A percentile compares a stretch with the other conserved stretches of the same genome.
Conservation (phyloP, 2,329 filamentous ascomycete species). For the Tolypocladium amazonense region DNA sequence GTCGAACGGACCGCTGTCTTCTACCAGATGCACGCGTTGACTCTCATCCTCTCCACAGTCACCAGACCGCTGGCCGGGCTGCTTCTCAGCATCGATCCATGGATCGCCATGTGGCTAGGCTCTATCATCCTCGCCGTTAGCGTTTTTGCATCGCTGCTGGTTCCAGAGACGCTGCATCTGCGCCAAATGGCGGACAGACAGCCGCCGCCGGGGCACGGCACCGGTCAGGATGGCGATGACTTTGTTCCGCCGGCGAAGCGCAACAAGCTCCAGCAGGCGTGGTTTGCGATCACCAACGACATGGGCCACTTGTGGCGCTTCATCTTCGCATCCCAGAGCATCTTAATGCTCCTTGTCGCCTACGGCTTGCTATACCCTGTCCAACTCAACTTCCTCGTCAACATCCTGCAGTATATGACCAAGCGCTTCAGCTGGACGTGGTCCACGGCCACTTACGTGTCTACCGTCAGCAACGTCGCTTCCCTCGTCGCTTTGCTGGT, state of each 20-base stretch:
- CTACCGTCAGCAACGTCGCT: conserved; percentile 25
- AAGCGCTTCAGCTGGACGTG: conserved; percentile 39
- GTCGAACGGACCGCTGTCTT: conserved; percentile 27
- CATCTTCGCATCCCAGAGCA: conserved; percentile 24
- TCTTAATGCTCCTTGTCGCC: conserved; percentile 27
- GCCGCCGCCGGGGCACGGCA: conserved; percentile 3
- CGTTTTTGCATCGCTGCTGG: conserved; percentile 16
- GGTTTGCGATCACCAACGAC: conserved; percentile 17
- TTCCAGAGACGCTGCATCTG: conserved; percentile 33
- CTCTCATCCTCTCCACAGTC: conserved; percentile 26
- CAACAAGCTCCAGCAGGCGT: conserved; percentile 8
- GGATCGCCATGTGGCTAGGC: conserved; percentile 27
- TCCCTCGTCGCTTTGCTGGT: conserved; percentile 27
- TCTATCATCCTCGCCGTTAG: conserved; percentile 17
- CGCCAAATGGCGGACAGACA: conserved; percentile 16
- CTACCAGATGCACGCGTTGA: conserved; percentile 26
- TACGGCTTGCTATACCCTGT: conserved; percentile 16
- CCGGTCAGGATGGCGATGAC: neutral
- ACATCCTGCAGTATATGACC: conserved; percentile 41
- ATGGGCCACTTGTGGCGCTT: conserved; percentile 27
- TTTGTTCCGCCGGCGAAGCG: conserved; percentile 1
- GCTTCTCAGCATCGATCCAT: conserved; percentile 26
- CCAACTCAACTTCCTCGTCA: conserved; percentile 18
- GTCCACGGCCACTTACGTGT: conserved; percentile 31
- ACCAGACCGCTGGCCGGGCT: conserved; percentile 28